Percentiles rank a stretch among this genome's conserved stretches.
Evolutionary conservation across 2,329 filamentous ascomycete genomes (phyloP).

Genomic region (Aphanocladium album): DNA sequence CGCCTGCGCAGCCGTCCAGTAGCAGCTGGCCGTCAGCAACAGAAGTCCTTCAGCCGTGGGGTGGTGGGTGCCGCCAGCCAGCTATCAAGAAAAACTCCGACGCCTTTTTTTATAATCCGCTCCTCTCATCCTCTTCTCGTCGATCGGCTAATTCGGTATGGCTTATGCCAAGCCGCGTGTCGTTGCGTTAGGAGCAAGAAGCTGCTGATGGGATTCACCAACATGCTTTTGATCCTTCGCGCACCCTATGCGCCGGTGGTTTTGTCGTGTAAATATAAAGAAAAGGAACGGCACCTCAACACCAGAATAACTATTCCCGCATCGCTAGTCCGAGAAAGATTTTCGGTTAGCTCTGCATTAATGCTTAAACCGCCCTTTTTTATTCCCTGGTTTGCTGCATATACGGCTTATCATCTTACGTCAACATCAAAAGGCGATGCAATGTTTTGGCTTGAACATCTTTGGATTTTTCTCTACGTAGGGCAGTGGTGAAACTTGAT

Average conservation of each 20-base stretch:
- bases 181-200: not conserved
- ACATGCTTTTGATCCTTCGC: not conserved
- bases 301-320: not conserved
- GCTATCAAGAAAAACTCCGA: not conserved
- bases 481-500: not conserved
- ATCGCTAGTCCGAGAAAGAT: not conserved
- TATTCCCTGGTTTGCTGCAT: not conserved
- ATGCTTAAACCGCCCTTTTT: not conserved
- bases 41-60: not conserved
- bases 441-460: no score
- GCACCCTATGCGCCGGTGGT: not conserved
- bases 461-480: not conserved
- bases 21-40: not conserved
- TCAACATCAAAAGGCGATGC: not conserved
- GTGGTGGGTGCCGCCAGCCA: not conserved
- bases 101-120: not conserved
- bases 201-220: not conserved
- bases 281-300: not conserved
- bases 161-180: conserved; percentile 7
- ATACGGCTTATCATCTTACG: not conserved
- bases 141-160: conserved; percentile 10
- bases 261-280: not conserved
- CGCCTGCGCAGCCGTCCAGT: not conserved
- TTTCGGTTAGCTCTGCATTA: not conserved
- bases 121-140: not conserved